These are phyloP conservation scores for Pseudogymnoascus sp. DNA, from an alignment of 2,329 filamentous ascomycete genomes.

Conservation along the genomic window DNA sequence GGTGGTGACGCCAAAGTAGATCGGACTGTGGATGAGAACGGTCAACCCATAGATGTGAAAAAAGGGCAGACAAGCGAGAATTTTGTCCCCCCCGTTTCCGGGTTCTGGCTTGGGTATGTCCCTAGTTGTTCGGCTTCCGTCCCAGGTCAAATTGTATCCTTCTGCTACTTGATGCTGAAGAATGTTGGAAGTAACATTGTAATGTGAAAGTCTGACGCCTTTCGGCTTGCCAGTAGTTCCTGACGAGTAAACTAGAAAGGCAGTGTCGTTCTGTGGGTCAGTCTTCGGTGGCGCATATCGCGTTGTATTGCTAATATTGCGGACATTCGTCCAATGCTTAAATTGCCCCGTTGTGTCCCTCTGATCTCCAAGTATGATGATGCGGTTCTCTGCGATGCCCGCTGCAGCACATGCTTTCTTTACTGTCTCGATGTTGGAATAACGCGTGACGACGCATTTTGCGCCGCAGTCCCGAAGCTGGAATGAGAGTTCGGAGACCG, in stretches of 20 bases:
- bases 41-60: conserved; percentile 70
- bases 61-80: conserved; percentile 73
- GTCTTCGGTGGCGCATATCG: conserved; percentile 50
- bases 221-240: conserved; percentile 81
- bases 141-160: conserved; percentile 45
- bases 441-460: conserved; percentile 66
- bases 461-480: conserved; percentile 72
- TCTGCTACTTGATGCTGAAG: conserved; percentile 49
- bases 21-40: conserved; percentile 58
- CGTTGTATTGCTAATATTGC: conserved; percentile 57
- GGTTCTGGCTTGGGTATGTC: conserved; percentile 46
- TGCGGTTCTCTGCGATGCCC: conserved; percentile 60
- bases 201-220: conserved; percentile 58
- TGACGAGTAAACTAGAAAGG: conserved; percentile 77
- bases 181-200: conserved; percentile 21
- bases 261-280: conserved; percentile 54
- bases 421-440: conserved; percentile 55
- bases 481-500: conserved; percentile 70
- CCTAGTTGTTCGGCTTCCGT: conserved; percentile 58
- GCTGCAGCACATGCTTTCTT: conserved; percentile 58
- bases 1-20: conserved; percentile 58
- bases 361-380: conserved; percentile 67
- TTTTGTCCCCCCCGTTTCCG: conserved; percentile 44
- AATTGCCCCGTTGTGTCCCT: conserved; percentile 60
- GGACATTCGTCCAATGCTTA: conserved; percentile 64